Conservation (phyloP, 306 rosid genomes). For the Herpetospermum pedunculosum region DNA sequence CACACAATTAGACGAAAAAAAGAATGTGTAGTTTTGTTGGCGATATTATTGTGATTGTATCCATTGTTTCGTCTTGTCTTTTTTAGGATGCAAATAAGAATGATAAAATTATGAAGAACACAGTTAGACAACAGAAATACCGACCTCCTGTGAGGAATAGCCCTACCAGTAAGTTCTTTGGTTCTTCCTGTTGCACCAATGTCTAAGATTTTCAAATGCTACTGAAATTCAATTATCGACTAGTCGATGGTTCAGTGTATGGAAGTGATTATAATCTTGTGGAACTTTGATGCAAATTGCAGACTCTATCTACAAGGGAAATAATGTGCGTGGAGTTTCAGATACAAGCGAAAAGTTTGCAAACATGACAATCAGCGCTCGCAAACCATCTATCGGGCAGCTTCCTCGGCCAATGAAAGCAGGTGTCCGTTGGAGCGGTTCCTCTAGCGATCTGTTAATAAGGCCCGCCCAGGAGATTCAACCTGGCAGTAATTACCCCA, state of each 20-base stretch:
- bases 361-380: conserved; percentile 45
- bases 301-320: conserved; percentile 49
- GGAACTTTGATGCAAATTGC: neutral
- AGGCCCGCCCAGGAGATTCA: conserved; percentile 48
- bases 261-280: neutral
- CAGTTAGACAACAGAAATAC: conserved; percentile 42
- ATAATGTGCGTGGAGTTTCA: conserved; percentile 40
- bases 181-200: neutral
- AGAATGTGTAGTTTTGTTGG: neutral
- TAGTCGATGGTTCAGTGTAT: neutral
- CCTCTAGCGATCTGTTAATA: conserved; percentile 45
- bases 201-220: neutral
- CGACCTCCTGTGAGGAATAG: conserved; percentile 65
- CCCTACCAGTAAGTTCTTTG: conserved; percentile 38
- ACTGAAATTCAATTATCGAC: neutral
- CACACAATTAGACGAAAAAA: neutral
- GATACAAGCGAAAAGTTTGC: conserved; percentile 69
- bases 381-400: conserved; percentile 41
- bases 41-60: neutral
- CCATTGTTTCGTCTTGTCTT: neutral
- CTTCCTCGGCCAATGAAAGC: conserved; percentile 69
- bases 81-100: conserved; percentile 47
- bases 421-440: conserved; percentile 68
- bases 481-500: conserved; percentile 40
- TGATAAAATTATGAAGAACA: conserved; percentile 40